Base-by-base conservation (phyloP, 345 rosid species). In the Aquilaria yunnanensis region DNA sequence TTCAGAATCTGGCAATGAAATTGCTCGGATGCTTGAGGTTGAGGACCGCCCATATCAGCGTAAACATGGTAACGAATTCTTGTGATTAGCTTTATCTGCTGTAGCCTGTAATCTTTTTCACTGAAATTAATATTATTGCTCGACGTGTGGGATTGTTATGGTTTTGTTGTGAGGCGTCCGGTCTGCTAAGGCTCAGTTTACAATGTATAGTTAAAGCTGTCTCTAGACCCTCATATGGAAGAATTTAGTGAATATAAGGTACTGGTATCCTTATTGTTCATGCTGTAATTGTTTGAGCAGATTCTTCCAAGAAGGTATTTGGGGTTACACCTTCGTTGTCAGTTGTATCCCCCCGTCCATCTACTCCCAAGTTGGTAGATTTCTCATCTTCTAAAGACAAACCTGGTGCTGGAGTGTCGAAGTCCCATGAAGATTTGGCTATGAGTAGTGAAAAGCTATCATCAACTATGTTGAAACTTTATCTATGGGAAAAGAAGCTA, bases 401-500 rank as follows among this genome's bases (percentile, higher is more conserved):
- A 48, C 72, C 67, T 60, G 72, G 64, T 48, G 75, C 80, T 0
- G 73, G 74, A 48, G 67, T 50, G 54, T 70, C 74, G 69, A 87
- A 80, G 61, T 63, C 75, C 51, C 85, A 83, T 60, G 96, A 88
- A 73, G 94, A 91, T 61, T 64, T 84, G 76, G 79, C 79, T 9
- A 74, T 74, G 43, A 83, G 89, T 64, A 78, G 87, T 1, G 78
- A 83, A 54, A 85, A 86, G 66, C 94, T 91, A 59, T 88, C 97
- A 37, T 83, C 97, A 10, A 91, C 89, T 23, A 72, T 91, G 75
- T 92, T 76, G 46, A 91, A 86, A 66, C 78, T 91, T 6, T 65
- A 74, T 71, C 85, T 88, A 23, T 91, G 91, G 97, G 97, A 91
- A 86, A 91, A 86, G 89, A 91, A 91, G 71, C 86, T 91, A 56